Conservation (phyloP, 73 alveolate species). For the Tetrahymena thermophila region DNA sequence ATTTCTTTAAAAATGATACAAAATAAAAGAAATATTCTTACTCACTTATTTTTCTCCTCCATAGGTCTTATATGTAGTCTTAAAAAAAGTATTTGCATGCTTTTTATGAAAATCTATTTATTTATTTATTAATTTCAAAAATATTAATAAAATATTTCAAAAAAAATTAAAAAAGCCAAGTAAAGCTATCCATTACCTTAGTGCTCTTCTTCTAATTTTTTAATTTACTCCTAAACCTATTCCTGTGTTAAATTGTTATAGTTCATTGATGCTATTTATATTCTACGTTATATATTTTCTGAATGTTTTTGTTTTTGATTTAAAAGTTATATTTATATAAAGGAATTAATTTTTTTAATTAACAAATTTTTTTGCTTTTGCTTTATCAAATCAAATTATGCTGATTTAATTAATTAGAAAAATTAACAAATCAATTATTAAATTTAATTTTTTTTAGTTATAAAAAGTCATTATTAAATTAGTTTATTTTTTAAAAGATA, state of each 20-base stretch:
- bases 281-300: not conserved
- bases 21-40: not conserved
- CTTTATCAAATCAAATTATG: no score
- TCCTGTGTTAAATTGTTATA: not conserved
- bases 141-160: not conserved
- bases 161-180: not conserved
- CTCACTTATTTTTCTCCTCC: constrained; percentile 10
- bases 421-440: no score
- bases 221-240: not conserved
- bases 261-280: not conserved
- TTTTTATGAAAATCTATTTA: constrained; percentile 19
- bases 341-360: no score
- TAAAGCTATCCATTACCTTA: not conserved
- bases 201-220: not conserved
- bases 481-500: no score
- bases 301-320: not conserved
- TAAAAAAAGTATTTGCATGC: constrained; percentile 31
- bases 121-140: not conserved
- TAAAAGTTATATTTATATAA: no score
- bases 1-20: not conserved
- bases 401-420: no score
- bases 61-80: constrained; percentile 20
- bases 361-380: no score
- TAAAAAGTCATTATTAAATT: no score
- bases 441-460: no score